Conservation (phyloP, 2,329 filamentous ascomycete genomes). For the Tolypocladium guangdongense region DNA sequence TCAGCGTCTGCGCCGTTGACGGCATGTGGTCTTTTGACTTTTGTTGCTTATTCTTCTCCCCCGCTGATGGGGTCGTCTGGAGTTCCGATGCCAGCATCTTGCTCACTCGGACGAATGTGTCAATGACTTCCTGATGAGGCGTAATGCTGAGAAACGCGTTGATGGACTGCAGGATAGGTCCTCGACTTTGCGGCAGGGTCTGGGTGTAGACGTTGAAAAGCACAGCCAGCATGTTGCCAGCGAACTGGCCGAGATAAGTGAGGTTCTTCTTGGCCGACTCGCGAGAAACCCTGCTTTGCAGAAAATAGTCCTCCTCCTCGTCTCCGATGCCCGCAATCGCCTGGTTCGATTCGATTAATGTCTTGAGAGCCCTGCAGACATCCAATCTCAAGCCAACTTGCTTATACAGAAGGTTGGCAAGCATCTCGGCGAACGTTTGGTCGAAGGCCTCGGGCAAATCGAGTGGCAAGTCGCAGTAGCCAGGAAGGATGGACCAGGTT, state of each 20-base stretch:
- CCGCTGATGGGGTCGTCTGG: constrained; percentile 35
- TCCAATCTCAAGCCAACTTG: constrained; percentile 80
- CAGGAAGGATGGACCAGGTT: constrained; percentile 86
- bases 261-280: constrained; percentile 68
- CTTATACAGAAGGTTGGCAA: constrained; percentile 87
- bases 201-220: constrained; percentile 99
- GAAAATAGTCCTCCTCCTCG: constrained; percentile 59
- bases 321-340: constrained; percentile 60
- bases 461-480: constrained; percentile 86
- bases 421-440: constrained; percentile 75
- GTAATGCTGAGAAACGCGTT: constrained; percentile 90
- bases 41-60: constrained; percentile 52
- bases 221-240: constrained; percentile 84
- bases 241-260: constrained; percentile 65
- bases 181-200: constrained; percentile 84
- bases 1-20: constrained; percentile 84
- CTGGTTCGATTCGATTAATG: constrained; percentile 85
- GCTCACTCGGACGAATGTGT: constrained; percentile 81
- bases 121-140: constrained; percentile 64
- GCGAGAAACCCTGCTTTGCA: constrained; percentile 70
- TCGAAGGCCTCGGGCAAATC: constrained; percentile 72
- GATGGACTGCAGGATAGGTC: constrained; percentile 85
- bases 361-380: constrained; percentile 76
- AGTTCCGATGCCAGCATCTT: constrained; percentile 70
- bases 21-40: constrained; percentile 65